Conservation (phyloP, 495 filamentous ascomycete genomes). For the Tetracladium marchalianum region DNA sequence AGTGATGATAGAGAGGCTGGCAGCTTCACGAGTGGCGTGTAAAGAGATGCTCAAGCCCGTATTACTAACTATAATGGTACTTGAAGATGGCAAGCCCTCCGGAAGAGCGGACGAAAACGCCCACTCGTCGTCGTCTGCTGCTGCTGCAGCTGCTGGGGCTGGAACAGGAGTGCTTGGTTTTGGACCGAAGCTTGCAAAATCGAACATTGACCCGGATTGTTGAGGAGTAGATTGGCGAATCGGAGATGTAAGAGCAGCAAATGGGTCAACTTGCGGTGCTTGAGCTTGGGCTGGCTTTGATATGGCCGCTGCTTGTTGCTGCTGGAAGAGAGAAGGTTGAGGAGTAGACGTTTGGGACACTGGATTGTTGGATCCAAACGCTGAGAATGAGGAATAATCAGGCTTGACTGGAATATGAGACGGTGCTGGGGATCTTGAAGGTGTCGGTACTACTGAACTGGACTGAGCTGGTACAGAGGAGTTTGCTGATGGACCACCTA, state of each 20-base stretch:
- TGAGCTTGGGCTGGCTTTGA: conserved; percentile 30
- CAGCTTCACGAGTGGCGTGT: conserved; percentile 28
- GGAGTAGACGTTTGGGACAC: conserved; percentile 32
- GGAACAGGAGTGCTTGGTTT: conserved; percentile 10
- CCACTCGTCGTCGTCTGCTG: conserved; percentile 81
- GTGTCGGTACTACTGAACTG: conserved; percentile 34
- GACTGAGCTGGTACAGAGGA: conserved; percentile 52
- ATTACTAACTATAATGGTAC: conserved; percentile 37
- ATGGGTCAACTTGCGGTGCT: conserved; percentile 45
- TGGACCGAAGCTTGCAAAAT: conserved; percentile 11
- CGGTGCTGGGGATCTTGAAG: conserved; percentile 23
- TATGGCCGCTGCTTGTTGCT: conserved; percentile 24
- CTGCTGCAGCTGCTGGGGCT: conserved; percentile 21
- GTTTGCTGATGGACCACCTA: conserved; percentile 42
- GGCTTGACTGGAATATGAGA: conserved; percentile 26
- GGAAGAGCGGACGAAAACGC: conserved; percentile 79
- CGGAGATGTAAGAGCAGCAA: conserved; percentile 56
- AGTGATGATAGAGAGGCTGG: conserved; percentile 36
- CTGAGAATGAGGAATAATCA: conserved; percentile 55
- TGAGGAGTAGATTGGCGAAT: conserved; percentile 30
- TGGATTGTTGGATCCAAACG: conserved; percentile 32
- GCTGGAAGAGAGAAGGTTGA: conserved; percentile 31
- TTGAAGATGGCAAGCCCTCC: conserved; percentile 32
- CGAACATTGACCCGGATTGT: conserved; percentile 21
- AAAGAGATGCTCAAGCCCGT: conserved; percentile 42